phyloP scores from a whole-genome alignment of 148 eudicot genomes.

The Nepenthes mirabilis region DNA sequence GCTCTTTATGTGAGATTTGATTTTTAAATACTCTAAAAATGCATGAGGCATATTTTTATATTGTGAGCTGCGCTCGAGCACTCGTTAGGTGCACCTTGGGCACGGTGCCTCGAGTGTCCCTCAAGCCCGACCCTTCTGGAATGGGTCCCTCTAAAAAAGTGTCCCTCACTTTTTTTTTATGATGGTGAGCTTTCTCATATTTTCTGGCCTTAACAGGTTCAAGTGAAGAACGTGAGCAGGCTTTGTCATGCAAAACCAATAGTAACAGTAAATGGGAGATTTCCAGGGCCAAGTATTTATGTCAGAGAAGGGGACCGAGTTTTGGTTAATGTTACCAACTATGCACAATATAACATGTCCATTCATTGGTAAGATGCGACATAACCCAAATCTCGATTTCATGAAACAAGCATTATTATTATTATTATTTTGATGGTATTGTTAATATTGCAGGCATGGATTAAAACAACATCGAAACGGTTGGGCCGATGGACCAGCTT shows the following conservation, averaged over 20 bases:
- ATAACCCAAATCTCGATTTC: neutral
- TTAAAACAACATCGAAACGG: slow-evolving; percentile 48
- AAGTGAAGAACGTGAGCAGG: slow-evolving; percentile 24
- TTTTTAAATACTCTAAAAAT: too few species aligned
- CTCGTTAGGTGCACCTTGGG: too few species aligned
- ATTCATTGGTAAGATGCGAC: slow-evolving; percentile 41
- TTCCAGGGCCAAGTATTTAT: slow-evolving; percentile 61
- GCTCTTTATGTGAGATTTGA: too few species aligned
- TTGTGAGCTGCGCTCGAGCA: too few species aligned
- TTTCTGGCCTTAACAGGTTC: slow-evolving; percentile 19
- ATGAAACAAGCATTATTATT: neutral
- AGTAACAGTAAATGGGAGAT: slow-evolving; percentile 61
- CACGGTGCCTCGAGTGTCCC: too few species aligned
- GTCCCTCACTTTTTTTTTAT: too few species aligned
- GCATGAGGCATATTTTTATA: too few species aligned
- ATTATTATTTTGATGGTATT: neutral
- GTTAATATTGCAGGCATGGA: slow-evolving; percentile 40
- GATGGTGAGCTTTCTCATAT: neutral
- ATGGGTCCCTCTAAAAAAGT: too few species aligned
- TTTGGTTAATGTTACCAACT: slow-evolving; percentile 40
- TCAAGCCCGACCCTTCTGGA: too few species aligned
- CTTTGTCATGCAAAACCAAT: slow-evolving; percentile 58
- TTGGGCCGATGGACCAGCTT: slow-evolving; percentile 70
- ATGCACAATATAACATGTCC: slow-evolving; percentile 44
- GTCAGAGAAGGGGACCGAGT: slow-evolving; percentile 50